Conservation (phyloP, 108 stramenopile genomes). For the Conticribra weissflogii region DNA sequence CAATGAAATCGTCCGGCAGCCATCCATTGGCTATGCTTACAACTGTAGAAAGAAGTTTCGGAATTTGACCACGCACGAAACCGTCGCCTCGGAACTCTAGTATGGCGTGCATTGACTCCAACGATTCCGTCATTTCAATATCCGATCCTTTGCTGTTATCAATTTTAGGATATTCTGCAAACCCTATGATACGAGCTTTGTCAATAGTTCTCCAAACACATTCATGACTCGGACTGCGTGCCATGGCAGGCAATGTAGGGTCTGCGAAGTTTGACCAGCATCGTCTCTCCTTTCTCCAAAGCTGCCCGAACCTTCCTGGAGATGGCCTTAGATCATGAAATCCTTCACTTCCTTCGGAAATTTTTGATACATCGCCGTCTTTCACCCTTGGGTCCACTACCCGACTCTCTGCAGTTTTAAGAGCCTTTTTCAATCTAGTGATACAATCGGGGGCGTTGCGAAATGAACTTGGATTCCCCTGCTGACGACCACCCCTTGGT, state of each 20-base stretch:
- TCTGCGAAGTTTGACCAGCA: conserved; percentile 81
- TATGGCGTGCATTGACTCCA: conserved; percentile 39
- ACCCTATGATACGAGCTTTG: conserved; percentile 57
- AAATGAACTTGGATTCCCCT: background rate
- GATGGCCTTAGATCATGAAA: background rate
- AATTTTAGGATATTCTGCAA: conserved; percentile 22
- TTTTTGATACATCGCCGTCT: conserved; percentile 7
- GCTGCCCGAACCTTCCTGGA: conserved; percentile 66
- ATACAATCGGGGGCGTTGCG: conserved; percentile 27
- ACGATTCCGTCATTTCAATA: background rate
- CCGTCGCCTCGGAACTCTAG: conserved; percentile 72
- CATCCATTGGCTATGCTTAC: conserved; percentile 69
- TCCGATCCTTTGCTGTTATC: background rate
- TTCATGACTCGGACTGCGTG: conserved; percentile 67
- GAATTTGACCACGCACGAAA: conserved; percentile 60
- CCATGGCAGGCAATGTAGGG: conserved; percentile 56
- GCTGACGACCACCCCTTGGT: conserved; percentile 1
- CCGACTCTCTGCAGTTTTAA: conserved; percentile 40
- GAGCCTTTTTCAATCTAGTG: conserved; percentile 36
- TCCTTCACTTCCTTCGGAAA: background rate
- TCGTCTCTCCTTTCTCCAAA: conserved; percentile 55
- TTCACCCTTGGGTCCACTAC: conserved; percentile 33
- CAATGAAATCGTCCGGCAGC: conserved; percentile 59
- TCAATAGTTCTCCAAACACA: conserved; percentile 76
- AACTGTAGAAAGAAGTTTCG: conserved; percentile 56